Evolutionary conservation across 495 filamentous ascomycete genomes (phyloP).

Genomic region (Neurospora cerealis): DNA sequence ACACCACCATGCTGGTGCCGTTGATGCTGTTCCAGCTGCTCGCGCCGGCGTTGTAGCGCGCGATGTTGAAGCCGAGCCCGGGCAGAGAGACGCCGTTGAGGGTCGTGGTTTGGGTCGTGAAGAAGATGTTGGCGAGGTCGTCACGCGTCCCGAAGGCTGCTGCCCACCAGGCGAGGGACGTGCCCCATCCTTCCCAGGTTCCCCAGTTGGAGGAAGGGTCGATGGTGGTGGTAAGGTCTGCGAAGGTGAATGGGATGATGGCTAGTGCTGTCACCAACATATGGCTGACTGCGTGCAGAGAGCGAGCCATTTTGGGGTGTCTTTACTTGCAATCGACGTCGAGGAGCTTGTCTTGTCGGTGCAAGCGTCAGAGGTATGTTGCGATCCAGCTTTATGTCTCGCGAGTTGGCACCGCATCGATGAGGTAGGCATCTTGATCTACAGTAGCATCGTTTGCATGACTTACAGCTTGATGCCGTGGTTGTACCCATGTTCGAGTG

Average conservation of each 20-base stretch:
- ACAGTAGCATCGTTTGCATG: neutral
- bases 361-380: neutral
- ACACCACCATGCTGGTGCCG: conserved; percentile 23
- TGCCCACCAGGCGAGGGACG: conserved; percentile 33
- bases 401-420: neutral
- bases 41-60: conserved; percentile 30
- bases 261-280: neutral
- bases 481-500: neutral
- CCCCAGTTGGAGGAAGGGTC: conserved; percentile 23
- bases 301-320: neutral
- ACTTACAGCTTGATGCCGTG: neutral
- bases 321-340: neutral
- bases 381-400: neutral
- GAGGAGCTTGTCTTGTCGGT: neutral
- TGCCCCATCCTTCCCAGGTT: conserved; percentile 32
- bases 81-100: conserved; percentile 18
- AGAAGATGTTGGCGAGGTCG: conserved; percentile 29
- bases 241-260: conserved; percentile 1
- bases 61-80: conserved; percentile 31
- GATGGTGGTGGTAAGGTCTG: conserved; percentile 23
- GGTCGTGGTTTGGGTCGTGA: conserved; percentile 14
- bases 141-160: conserved; percentile 23
- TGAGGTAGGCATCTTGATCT: neutral
- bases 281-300: neutral
- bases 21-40: conserved; percentile 23